Evolutionary conservation across 1,284 basidiomycete genomes (phyloP), one percentile per base, ranked within the genome.

Genomic region (Volvariella volvacea): DNA sequence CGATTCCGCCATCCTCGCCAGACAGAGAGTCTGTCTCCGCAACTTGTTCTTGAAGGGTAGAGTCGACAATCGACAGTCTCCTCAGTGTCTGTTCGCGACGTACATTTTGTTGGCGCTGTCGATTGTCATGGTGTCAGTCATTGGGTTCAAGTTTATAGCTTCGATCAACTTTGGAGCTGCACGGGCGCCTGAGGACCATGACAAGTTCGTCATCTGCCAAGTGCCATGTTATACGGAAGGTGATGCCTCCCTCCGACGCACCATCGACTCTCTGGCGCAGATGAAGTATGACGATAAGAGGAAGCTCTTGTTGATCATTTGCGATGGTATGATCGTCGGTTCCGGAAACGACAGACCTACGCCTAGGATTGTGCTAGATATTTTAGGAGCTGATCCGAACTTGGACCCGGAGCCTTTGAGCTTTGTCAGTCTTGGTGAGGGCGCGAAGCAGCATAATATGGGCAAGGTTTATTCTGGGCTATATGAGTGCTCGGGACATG

Each of bases 201-300:
- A 98, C 74, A 97, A 97, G 67, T 98, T 98, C 55, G 92, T 99
- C 52, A 92, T 99, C 52, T 97, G 93, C 62, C 96, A 98, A 61
- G 92, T 99, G 0, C 94, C 94, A 3, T 96, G 93, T 79, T 98
- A 97, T 61, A 97, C 93, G 1, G 92, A 97, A 74, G 94, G 92
- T 52, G 88, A 95, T 55, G 68, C 78, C 25, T 97, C 92, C 2
- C 74, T 99, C 49, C 78, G 87, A 49, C 76, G 74, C 56, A 98
- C 95, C 3, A 95, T 99, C 63, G 92, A 99, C 62, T 97, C 93
- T 15, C 71, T 99, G 46, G 90, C 95, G 4, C 82, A 86, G 58
- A 76, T 97, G 63, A 94, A 92, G 64, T 99, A 98, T 60, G 94
- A 99, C 59, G 93, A 99, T 71, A 99, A 98, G 68, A 88, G 93